Base-by-base conservation (phyloP, 345 rosid genomes). In the Brassica carinata region DNA sequence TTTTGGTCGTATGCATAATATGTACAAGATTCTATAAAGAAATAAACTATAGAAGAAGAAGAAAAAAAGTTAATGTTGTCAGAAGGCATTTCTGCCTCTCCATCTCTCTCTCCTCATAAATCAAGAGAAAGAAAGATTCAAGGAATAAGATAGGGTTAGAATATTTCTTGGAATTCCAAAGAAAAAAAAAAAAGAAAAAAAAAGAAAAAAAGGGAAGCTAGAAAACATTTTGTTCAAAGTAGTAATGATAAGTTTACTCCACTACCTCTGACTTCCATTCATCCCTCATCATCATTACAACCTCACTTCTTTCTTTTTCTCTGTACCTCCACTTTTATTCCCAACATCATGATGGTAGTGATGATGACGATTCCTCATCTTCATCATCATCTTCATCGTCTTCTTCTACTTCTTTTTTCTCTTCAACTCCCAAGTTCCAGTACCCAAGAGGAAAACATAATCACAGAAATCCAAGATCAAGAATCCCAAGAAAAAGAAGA, bases 281-380 rank as follows among this genome's bases (percentile, higher is more conserved):
- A 69, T 69, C 66, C 43, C 79, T 59, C 79, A 74, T 74, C 83
- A 81, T 81, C 83, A 81, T 81, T 81, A 81, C 83, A 75, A 70
- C 83, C 76, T 70, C 80, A 81, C 79, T 38, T 51, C 75, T 63
- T 74, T 80, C 77, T 72, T 17, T 55, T 75, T 74, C 75, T 75
- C 62, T 68, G 58, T 53, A 45, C 62, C 74, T 67, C 29, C 78
- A 62, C 83, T 80, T 80, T 80, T 40, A 57, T 72, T 72, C 72
- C 72, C 72, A 70, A 58, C 61, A 79, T 79, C 78, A 80, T 80
- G 66, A 80, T 80, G 83, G 36, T 79, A 72, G 19, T 53, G 58
- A 53, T 53, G 58, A 53, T 53, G 58, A 53, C 17, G 7, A 53
- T n/a, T 53, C 58, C 6, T 48, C 57, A 48, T 45, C 58, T 72